Conservation (phyloP, 768 basidiomycete genomes). For the Thelephora ganbajun region DNA sequence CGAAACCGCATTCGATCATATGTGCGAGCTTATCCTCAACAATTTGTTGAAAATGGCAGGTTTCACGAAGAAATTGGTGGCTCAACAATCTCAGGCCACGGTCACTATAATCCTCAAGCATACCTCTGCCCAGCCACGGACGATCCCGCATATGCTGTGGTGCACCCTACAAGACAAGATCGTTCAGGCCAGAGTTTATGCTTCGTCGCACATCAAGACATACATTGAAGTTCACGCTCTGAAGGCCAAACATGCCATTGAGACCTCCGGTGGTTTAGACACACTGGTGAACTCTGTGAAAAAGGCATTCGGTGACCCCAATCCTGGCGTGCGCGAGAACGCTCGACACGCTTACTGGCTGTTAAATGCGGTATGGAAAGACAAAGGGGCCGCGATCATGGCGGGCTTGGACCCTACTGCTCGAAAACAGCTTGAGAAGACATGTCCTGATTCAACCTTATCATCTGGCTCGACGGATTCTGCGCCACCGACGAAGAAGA, state of each 20-base stretch:
- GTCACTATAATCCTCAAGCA: constrained; percentile 55
- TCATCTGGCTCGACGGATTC: not conserved
- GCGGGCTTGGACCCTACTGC: constrained; percentile 51
- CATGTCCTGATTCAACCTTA: constrained; percentile 37
- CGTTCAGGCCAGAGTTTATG: constrained; percentile 56
- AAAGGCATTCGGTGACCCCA: constrained; percentile 64
- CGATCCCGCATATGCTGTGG: constrained; percentile 56
- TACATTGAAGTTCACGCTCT: constrained; percentile 64
- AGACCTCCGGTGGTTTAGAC: constrained; percentile 54
- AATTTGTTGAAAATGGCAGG: constrained; percentile 76
- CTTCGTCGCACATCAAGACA: constrained; percentile 53
- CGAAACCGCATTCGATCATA: constrained; percentile 56
- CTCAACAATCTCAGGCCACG: constrained; percentile 69
- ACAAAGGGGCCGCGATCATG: constrained; percentile 48
- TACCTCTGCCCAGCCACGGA: constrained; percentile 57
- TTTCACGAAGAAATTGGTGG: constrained; percentile 86
- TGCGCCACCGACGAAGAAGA: constrained; percentile 42
- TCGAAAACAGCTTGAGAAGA: constrained; percentile 78
- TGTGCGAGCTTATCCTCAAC: constrained; percentile 64
- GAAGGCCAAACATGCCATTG: constrained; percentile 50
- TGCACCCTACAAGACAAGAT: constrained; percentile 67
- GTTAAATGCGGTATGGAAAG: constrained; percentile 64
- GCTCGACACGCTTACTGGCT: constrained; percentile 70
- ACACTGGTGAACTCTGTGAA: constrained; percentile 60
- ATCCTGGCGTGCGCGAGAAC: constrained; percentile 63